These are phyloP conservation scores for Penicillium sp. DNA, from an alignment of 2,329 filamentous ascomycete genomes.

Conservation along the genomic window DNA sequence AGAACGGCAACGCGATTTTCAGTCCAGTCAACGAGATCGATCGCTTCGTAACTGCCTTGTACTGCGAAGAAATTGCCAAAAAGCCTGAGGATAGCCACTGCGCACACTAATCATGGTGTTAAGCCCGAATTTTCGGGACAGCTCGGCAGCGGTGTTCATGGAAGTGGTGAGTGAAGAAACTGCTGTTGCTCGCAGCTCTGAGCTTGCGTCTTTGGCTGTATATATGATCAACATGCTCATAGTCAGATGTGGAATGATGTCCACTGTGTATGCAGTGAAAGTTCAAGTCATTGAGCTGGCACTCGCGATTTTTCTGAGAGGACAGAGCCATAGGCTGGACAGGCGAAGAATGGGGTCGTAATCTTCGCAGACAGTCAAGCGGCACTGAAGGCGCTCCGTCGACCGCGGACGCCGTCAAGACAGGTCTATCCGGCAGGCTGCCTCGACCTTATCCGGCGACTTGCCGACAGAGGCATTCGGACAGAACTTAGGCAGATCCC, in stretches of 20 bases:
- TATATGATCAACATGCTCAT: not conserved
- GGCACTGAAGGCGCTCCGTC: conserved; percentile 4
- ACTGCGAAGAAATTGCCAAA: too few relatives aligned
- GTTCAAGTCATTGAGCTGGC: not conserved
- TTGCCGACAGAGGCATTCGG: not conserved
- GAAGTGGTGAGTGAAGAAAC: too few relatives aligned
- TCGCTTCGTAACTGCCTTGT: too few relatives aligned
- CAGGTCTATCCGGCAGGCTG: not conserved
- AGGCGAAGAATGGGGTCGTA: not conserved
- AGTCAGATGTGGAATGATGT: not conserved
- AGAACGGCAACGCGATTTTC: too few relatives aligned
- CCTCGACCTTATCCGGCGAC: not conserved
- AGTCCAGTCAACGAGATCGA: too few relatives aligned
- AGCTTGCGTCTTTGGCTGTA: too few relatives aligned
- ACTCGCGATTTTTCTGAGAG: conserved; percentile 2
- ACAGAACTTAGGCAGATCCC: conserved; percentile 4
- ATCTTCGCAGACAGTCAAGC: conserved; percentile 11
- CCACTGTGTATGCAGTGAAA: conserved; percentile 6
- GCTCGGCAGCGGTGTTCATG: too few relatives aligned
- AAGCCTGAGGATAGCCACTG: too few relatives aligned
- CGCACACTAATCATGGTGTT: too few relatives aligned
- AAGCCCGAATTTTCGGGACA: too few relatives aligned
- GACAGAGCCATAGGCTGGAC: not conserved
- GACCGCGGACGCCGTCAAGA: conserved; percentile 2
- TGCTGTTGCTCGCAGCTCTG: too few relatives aligned